Percentiles rank a stretch among this genome's conserved stretches.
Evolutionary conservation across 169 alveolate genomes (phyloP).

Genomic region (Plasmodium ovale): DNA sequence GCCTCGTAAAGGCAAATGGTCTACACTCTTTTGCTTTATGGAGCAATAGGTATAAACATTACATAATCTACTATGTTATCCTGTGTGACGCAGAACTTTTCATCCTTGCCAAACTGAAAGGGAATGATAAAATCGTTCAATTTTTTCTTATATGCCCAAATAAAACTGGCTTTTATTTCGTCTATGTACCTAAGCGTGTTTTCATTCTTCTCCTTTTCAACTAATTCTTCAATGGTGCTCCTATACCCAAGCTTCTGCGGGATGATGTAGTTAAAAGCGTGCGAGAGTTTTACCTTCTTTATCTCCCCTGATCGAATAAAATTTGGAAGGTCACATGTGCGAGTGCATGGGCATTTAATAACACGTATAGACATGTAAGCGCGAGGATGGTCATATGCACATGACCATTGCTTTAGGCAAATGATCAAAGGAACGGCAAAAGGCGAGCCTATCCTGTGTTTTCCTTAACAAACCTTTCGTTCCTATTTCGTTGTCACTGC

Average conservation of each 20-base stretch:
- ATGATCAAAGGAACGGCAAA: not conserved
- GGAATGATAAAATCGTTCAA: slow-evolving; percentile 40
- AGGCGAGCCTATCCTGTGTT: not conserved
- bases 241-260: slow-evolving; percentile 75
- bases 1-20: not conserved
- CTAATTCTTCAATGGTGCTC: slow-evolving; percentile 73
- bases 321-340: not conserved
- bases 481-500: slow-evolving; percentile 76
- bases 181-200: slow-evolving; percentile 62
- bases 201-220: slow-evolving; percentile 63
- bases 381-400: not conserved
- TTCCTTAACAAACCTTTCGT: slow-evolving; percentile 35
- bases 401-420: not conserved
- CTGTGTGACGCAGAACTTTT: slow-evolving; percentile 51
- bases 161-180: slow-evolving; percentile 65
- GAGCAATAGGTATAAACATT: not conserved
- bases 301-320: slow-evolving; percentile 39
- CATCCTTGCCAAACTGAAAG: slow-evolving; percentile 35
- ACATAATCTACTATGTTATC: slow-evolving; percentile 63
- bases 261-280: slow-evolving; percentile 74
- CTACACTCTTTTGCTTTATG: not conserved
- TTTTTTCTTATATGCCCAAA: slow-evolving; percentile 45
- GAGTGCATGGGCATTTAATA: not conserved
- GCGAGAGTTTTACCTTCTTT: slow-evolving; percentile 72
- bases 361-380: not conserved